Evolutionary conservation across 148 eudicot species (phyloP), one percentile per base, ranked within the genome.

Genomic region (Salicornia ramosissima): DNA sequence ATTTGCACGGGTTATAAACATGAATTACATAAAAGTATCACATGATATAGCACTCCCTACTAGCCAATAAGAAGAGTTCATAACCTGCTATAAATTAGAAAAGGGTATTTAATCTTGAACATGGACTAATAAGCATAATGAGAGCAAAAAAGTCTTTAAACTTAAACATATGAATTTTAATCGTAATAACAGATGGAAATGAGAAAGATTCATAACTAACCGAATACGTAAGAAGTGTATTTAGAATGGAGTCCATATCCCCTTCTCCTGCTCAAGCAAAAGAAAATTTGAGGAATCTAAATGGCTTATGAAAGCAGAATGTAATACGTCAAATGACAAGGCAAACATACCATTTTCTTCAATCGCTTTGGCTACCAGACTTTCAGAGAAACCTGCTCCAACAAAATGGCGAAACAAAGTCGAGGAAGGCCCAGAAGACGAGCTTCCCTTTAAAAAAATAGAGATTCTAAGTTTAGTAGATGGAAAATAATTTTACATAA

Each of bases 291-390:
- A 45, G 82, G 71, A 72, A 21, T 69, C 45, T 26, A 63, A 66
- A 74, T 36, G 63, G 54, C 45, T 52, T 8, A 49, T 30, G 43
- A 16, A 16, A 52, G n/a, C 51, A 22, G 10, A 18, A 51, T 19
- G 21, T 15, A 69, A 76, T 65, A 28, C 18, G 39, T 30, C 29
- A 21, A 55, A 33, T 30, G 42, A 51, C 6, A 31, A 49, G 42
- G 26, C 5, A 64, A 30, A 72, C 29, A 64, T 86, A 86, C 91
- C 89, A 74, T 82, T 87, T 80, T 89, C 89, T 60, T 85, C 79
- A 18, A 89, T 76, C 26, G 84, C 96, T 71, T 77, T 83, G 45
- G 72, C 66, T 49, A 89, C 89, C 82, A 87, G 39, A 64, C 74
- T 69, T 61, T 82, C 83, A 42, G 84, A 34, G 77, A 87, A 89